phyloP scores from a whole-genome alignment of 441 rosid species.

The Croton laevigatus region DNA sequence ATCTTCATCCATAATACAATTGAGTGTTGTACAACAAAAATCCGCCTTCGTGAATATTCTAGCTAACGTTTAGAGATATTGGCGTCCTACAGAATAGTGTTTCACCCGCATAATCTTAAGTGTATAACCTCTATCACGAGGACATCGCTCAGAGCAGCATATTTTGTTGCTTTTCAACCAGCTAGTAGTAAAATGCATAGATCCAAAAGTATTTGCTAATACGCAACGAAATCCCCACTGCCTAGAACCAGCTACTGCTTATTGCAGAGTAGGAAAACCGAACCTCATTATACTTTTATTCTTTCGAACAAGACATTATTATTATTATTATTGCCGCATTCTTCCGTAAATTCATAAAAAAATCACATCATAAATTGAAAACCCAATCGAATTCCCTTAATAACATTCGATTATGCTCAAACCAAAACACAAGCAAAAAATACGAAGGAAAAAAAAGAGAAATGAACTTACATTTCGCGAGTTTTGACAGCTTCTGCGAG shows the following conservation, averaged over 20 bases:
- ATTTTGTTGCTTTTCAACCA: background rate
- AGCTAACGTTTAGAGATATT: background rate
- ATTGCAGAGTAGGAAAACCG: background rate
- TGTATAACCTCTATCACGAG: background rate
- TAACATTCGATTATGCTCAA: background rate
- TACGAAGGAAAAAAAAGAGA: background rate
- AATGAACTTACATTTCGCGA: conserved; percentile 32
- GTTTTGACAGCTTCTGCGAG: conserved; percentile 34
- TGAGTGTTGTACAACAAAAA: background rate
- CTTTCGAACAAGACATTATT: background rate
- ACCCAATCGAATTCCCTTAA: background rate
- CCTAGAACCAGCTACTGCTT: background rate
- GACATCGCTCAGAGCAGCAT: background rate
- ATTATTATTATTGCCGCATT: background rate
- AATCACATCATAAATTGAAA: background rate
- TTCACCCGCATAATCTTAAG: background rate
- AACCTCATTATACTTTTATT: background rate
- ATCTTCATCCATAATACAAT: background rate
- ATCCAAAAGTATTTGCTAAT: background rate
- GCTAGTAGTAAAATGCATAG: background rate
- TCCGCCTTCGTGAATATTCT: background rate
- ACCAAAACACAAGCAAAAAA: background rate
- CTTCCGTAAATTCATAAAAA: background rate
- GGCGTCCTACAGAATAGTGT: background rate
- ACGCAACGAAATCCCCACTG: background rate